These are phyloP conservation scores for Onygena corvina DNA, from an alignment of 2,329 filamentous ascomycete genomes.

Conservation along the genomic window DNA sequence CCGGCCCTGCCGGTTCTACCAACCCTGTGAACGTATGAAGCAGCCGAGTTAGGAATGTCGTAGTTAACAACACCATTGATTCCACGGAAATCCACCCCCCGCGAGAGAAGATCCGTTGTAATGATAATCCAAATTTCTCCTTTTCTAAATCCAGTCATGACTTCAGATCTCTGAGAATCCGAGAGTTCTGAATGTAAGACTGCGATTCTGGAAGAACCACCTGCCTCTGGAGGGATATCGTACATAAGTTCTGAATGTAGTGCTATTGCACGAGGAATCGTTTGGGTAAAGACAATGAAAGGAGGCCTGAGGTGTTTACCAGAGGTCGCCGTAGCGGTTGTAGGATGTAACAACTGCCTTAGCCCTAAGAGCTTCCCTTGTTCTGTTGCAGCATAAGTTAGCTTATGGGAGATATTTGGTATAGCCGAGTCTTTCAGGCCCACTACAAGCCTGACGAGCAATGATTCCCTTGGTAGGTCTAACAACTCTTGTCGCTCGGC, in stretches of 20 bases:
- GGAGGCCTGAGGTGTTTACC: conserved; percentile 58
- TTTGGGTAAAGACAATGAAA: conserved; percentile 92
- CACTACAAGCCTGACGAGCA: conserved; percentile 76
- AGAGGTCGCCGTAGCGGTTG: conserved; percentile 40
- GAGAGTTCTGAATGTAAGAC: conserved; percentile 81
- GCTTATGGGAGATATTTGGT: conserved; percentile 77
- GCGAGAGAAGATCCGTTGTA: conserved; percentile 83
- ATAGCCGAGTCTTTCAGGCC: conserved; percentile 92
- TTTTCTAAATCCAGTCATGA: conserved; percentile 81
- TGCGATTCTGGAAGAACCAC: conserved; percentile 71
- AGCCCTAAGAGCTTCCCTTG: conserved; percentile 85
- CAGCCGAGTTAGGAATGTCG: conserved; percentile 83
- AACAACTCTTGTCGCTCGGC: conserved; percentile 40
- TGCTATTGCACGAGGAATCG: conserved; percentile 77
- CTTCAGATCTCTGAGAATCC: conserved; percentile 58
- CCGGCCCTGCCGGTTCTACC: conserved; percentile 85
- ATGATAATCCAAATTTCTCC: conserved; percentile 95
- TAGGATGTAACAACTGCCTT: conserved; percentile 74
- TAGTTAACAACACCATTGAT: conserved; percentile 97
- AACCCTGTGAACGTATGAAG: conserved; percentile 84
- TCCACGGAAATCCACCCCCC: conserved; percentile 87
- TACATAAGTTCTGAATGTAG: conserved; percentile 84
- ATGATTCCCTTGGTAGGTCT: conserved; percentile 25
- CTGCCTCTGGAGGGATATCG: conserved; percentile 81
- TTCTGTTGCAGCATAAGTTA: conserved; percentile 85